Percentiles rank a stretch among this genome's conserved stretches.
Conservation (phyloP, 805 yeast species). For the Alloascoidea africana region DNA sequence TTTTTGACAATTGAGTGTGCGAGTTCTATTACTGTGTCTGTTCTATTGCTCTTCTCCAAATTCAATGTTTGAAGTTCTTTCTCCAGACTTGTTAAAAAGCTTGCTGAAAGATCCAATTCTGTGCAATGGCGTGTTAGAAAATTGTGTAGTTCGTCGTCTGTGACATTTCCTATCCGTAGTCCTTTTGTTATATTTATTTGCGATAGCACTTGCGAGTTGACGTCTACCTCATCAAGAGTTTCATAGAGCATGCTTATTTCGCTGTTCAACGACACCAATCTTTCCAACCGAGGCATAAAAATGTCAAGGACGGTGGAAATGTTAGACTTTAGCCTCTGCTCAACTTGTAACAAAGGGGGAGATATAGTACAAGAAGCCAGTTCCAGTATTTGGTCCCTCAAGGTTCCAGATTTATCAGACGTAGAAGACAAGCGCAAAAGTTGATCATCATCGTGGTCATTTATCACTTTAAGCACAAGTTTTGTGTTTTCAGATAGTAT, state of each 20-base stretch:
- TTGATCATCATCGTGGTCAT: constrained; percentile 2
- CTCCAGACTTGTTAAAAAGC: too few species aligned
- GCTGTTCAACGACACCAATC: background rate
- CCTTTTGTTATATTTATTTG: background rate
- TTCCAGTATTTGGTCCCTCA: background rate
- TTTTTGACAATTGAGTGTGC: background rate
- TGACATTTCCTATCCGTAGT: too few species aligned
- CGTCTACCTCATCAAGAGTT: background rate
- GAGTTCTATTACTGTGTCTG: background rate
- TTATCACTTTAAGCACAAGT: background rate
- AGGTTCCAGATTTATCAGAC: too few species aligned
- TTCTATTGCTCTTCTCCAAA: background rate
- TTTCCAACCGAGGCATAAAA: background rate
- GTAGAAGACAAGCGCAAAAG: too few species aligned
- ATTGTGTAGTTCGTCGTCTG: too few species aligned
- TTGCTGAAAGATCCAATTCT: too few species aligned
- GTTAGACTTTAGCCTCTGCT: background rate
- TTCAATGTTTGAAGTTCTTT: too few species aligned
- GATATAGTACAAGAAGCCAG: background rate
- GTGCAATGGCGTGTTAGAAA: too few species aligned
- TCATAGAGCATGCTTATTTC: background rate
- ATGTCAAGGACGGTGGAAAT: background rate
- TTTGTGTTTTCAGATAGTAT: background rate
- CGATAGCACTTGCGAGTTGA: background rate
- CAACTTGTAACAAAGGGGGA: background rate